Conservation (phyloP, 768 basidiomycete species). For the Cyathus striatus region DNA sequence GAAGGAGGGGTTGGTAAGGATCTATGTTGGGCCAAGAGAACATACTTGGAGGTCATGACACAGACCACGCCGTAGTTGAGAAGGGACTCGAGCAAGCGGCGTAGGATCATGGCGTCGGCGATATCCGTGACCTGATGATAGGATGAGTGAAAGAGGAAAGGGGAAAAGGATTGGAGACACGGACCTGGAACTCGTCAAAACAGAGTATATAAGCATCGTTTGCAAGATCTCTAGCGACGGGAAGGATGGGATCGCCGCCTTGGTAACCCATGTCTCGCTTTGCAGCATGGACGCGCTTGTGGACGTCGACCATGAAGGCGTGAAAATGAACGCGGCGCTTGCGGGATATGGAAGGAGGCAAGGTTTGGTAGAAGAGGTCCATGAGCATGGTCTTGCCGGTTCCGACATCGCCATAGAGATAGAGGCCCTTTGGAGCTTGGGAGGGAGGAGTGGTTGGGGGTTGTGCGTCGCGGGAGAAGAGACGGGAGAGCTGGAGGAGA, state of each 20-base stretch:
- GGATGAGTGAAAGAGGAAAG: background rate
- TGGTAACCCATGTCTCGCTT: conserved; percentile 65
- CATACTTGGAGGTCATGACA: conserved; percentile 97
- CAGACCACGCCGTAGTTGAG: conserved; percentile 87
- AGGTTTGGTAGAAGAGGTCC: conserved; percentile 91
- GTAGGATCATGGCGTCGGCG: conserved; percentile 95
- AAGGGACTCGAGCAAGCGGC: conserved; percentile 83
- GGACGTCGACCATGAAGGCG: conserved; percentile 98
- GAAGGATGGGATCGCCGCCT: conserved; percentile 79
- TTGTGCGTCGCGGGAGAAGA: conserved; percentile 34
- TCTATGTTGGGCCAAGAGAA: conserved; percentile 1
- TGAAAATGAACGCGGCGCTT: conserved; percentile 96
- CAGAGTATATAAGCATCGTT: conserved; percentile 82
- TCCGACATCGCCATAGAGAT: conserved; percentile 95
- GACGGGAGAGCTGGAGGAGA: conserved; percentile 37
- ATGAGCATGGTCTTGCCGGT: conserved; percentile 99
- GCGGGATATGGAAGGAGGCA: conserved; percentile 58
- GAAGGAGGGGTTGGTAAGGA: background rate
- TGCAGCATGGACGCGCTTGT: conserved; percentile 84
- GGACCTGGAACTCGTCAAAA: conserved; percentile 97
- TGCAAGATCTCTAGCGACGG: conserved; percentile 85
- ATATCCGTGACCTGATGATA: conserved; percentile 83
- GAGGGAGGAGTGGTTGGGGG: conserved; percentile 37
- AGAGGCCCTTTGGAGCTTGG: conserved; percentile 77
- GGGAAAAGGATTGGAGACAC: background rate